These are phyloP conservation scores for Brassica rapa DNA, from an alignment of 345 rosid genomes.

Conservation along the genomic window DNA sequence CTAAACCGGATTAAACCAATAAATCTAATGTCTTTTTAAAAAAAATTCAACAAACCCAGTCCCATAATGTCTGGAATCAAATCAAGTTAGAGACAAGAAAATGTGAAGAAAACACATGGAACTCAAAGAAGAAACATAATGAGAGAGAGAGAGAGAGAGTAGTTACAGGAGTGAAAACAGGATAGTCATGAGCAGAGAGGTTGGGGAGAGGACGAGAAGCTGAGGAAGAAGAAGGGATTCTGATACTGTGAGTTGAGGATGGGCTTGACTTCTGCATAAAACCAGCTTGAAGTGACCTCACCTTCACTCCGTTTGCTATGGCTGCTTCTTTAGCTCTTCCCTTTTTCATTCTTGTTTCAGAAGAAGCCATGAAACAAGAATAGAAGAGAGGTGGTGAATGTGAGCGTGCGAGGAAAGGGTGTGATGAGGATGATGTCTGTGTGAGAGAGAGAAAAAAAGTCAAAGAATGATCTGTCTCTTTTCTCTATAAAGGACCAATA, in stretches of 20 bases:
- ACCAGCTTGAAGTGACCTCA: constrained; percentile 55
- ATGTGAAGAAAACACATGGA: constrained; percentile 16
- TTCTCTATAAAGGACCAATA: constrained; percentile 38
- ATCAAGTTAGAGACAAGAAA: neutral
- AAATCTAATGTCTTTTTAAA: neutral
- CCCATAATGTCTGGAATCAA: constrained; percentile 29
- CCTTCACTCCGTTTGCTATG: constrained; percentile 85
- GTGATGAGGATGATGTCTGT: constrained; percentile 45
- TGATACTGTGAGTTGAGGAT: constrained; percentile 31
- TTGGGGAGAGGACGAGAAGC: constrained; percentile 58
- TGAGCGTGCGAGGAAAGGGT: constrained; percentile 21
- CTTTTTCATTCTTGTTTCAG: constrained; percentile 39
- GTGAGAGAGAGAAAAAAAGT: constrained; percentile 40
- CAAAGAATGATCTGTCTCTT: constrained; percentile 50
- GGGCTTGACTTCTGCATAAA: constrained; percentile 51
- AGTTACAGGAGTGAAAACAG: constrained; percentile 95
- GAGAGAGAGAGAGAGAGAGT: neutral
- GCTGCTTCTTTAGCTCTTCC: constrained; percentile 67
- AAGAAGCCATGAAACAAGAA: constrained; percentile 57
- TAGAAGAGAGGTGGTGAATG: neutral
- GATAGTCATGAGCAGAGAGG: constrained; percentile 90
- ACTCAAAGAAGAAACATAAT: neutral
- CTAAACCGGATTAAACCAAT: constrained; percentile 33
- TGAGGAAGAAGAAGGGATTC: constrained; percentile 47
- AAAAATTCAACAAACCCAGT: constrained; percentile 20